These are phyloP conservation scores for Zangia roseola DNA, from an alignment of 768 basidiomycete genomes.

Conservation along the genomic window DNA sequence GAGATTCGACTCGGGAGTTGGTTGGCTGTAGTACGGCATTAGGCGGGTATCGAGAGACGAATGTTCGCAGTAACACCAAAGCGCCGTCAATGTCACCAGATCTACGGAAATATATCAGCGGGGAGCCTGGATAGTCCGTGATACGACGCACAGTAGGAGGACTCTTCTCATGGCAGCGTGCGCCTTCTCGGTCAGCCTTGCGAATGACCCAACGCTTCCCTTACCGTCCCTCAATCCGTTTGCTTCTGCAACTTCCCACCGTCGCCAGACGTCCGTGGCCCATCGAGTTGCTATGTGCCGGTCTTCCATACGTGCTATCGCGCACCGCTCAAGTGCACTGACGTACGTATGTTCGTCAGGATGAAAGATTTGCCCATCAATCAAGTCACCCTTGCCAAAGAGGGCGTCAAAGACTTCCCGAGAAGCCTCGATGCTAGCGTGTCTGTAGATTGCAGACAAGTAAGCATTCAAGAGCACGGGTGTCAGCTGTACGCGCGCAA, in stretches of 20 bases:
- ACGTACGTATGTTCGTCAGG: constrained; percentile 58
- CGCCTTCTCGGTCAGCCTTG: constrained; percentile 63
- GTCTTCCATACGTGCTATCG: constrained; percentile 41
- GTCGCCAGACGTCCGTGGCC: constrained; percentile 62
- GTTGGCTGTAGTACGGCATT: constrained; percentile 41
- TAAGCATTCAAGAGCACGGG: constrained; percentile 76
- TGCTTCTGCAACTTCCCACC: constrained; percentile 56
- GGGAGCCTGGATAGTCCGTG: not conserved
- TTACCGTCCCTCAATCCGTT: constrained; percentile 30
- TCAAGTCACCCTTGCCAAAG: constrained; percentile 38
- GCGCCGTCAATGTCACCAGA: constrained; percentile 51
- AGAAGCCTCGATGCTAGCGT: constrained; percentile 49
- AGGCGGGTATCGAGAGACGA: constrained; percentile 67
- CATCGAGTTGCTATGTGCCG: constrained; percentile 48
- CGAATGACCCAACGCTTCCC: constrained; percentile 20
- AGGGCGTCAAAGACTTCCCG: constrained; percentile 50
- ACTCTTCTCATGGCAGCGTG: constrained; percentile 69
- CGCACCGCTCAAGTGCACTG: constrained; percentile 69
- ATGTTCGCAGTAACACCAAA: constrained; percentile 54
- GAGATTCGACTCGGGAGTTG: not conserved
- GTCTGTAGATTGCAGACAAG: constrained; percentile 70
- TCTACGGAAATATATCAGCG: constrained; percentile 30
- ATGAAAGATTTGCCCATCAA: constrained; percentile 24
- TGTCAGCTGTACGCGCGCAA: constrained; percentile 56
- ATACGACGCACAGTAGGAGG: constrained; percentile 52